Evolutionary conservation across 805 yeast species (phyloP).

Genomic region (Candida andamanensis): DNA sequence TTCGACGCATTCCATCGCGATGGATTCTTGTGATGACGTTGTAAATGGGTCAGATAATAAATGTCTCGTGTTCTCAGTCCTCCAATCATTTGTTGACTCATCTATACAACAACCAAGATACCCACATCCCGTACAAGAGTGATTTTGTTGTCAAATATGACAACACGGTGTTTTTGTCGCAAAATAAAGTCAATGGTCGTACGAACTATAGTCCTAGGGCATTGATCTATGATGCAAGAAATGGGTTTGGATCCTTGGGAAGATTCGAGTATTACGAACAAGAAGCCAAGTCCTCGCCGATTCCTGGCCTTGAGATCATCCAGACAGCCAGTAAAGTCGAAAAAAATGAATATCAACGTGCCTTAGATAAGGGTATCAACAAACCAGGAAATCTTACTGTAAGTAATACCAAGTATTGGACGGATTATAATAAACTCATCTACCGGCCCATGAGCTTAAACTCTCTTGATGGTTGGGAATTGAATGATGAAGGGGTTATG

Average conservation of each 20-base stretch:
- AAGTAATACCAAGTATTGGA: conserved; percentile 61
- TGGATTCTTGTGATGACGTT: not conserved
- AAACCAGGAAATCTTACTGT: conserved; percentile 26
- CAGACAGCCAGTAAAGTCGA: conserved; percentile 32
- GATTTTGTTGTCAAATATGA: conserved; percentile 43
- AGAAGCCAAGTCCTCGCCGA: not conserved
- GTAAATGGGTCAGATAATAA: conserved; percentile 7
- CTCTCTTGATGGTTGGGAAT: conserved; percentile 56
- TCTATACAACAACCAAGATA: conserved; percentile 75
- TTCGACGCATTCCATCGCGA: not conserved
- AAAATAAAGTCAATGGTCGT: conserved; percentile 22
- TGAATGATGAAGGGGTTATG: conserved; percentile 11
- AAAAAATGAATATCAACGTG: conserved; percentile 58
- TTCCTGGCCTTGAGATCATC: conserved; percentile 14
- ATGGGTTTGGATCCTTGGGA: conserved; percentile 70
- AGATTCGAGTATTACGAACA: conserved; percentile 43
- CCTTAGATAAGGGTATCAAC: conserved; percentile 47
- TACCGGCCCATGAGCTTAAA: conserved; percentile 58
- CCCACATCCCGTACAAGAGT: conserved; percentile 51
- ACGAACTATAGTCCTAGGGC: conserved; percentile 70
- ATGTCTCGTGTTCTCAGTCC: conserved; percentile 43
- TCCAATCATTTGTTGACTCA: conserved; percentile 78
- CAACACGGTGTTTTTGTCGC: conserved; percentile 37
- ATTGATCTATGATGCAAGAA: conserved; percentile 71
- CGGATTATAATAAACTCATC: conserved; percentile 68